These are phyloP conservation scores for Lasiodiplodia gonubiensis DNA, from an alignment of 2,329 filamentous ascomycete genomes.

Conservation along the genomic window DNA sequence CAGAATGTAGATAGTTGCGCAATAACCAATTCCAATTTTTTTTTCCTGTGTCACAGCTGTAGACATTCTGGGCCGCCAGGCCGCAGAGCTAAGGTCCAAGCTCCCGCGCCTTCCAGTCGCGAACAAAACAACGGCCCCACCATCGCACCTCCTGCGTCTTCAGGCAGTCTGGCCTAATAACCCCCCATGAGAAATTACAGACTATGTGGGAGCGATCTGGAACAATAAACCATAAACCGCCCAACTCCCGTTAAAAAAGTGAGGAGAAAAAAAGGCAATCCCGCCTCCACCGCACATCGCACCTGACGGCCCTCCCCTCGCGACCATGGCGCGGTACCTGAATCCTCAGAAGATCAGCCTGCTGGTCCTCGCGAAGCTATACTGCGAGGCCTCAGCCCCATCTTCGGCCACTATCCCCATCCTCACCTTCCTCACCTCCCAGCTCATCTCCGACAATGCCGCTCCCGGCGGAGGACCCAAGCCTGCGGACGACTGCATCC, in stretches of 20 bases:
- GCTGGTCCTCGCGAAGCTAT: constrained; percentile 80
- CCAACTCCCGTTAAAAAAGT: not conserved
- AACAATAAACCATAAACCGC: not conserved
- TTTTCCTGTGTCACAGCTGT: not conserved
- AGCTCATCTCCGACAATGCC: constrained; percentile 58
- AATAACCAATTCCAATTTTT: too few species aligned
- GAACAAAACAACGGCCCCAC: constrained; percentile 16
- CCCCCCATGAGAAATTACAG: not conserved
- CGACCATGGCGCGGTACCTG: constrained; percentile 75
- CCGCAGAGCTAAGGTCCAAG: not conserved
- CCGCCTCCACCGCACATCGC: not conserved
- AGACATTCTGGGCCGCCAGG: not conserved
- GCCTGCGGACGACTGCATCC: constrained; percentile 41
- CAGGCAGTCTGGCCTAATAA: not conserved
- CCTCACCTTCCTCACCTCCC: constrained; percentile 77
- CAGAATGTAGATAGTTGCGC: not conserved
- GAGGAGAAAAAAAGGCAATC: not conserved
- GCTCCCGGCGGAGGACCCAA: not conserved
- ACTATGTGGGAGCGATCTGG: not conserved
- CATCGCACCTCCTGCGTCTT: not conserved
- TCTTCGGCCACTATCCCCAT: constrained; percentile 74
- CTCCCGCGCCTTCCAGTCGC: constrained; percentile 7
- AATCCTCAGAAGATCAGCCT: constrained; percentile 89
- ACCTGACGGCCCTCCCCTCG: not conserved
- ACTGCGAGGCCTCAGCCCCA: constrained; percentile 72